phyloP scores from a whole-genome alignment of 2,329 filamentous ascomycete genomes.

The Fusarium sp. region DNA sequence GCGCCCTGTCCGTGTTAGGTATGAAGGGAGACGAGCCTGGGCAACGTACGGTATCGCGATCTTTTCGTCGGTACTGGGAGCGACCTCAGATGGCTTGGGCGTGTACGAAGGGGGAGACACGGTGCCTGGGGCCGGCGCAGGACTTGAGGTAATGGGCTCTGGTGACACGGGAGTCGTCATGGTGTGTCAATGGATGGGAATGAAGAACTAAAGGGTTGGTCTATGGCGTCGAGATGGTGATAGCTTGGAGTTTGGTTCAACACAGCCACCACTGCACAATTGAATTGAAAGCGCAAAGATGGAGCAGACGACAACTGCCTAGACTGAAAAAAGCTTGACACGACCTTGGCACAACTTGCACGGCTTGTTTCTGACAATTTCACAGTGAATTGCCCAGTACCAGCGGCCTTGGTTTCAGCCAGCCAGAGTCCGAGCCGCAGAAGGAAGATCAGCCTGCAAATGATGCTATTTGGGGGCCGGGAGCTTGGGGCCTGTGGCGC shows the following conservation, averaged over 20 bases:
- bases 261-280: not conserved
- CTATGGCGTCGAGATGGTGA: not conserved
- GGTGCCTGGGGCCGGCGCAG: not conserved
- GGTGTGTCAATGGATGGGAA: not conserved
- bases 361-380: not conserved
- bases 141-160: conserved; percentile 17
- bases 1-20: conserved; percentile 8
- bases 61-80: conserved; percentile 29
- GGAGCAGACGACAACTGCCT: not conserved
- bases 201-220: not conserved
- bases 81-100: not conserved
- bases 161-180: conserved; percentile 24
- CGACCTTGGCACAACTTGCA: not conserved
- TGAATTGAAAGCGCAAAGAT: not conserved
- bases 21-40: not conserved
- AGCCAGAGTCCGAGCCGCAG: not conserved
- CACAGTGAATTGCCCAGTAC: not conserved
- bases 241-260: not conserved
- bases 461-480: not conserved
- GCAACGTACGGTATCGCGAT: conserved; percentile 32
- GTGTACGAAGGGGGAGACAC: conserved; percentile 41
- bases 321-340: not conserved
- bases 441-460: not conserved
- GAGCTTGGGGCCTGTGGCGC: not conserved
- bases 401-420: conserved; percentile 9